Conservation (phyloP, 768 basidiomycete genomes). For the Podaxis mareebaensis region DNA sequence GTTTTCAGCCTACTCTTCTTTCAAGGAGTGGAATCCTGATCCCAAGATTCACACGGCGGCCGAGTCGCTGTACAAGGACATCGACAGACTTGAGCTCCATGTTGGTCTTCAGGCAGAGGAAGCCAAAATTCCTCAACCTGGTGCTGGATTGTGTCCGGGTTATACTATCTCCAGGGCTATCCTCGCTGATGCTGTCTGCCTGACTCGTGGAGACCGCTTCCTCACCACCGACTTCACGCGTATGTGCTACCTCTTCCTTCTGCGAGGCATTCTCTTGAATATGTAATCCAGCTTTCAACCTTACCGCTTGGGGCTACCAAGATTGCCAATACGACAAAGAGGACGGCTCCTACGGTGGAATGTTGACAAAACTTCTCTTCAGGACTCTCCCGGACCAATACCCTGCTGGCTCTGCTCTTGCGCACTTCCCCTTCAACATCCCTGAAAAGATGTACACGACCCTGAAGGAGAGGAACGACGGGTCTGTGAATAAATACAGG, state of each 20-base stretch:
- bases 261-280: not conserved
- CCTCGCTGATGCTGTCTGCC: constrained; percentile 72
- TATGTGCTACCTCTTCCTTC: constrained; percentile 32
- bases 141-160: constrained; percentile 79
- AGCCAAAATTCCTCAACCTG: constrained; percentile 60
- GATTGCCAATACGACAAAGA: constrained; percentile 63
- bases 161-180: constrained; percentile 88
- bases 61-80: constrained; percentile 62
- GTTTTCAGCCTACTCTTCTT: constrained; percentile 53
- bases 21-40: constrained; percentile 75
- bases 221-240: constrained; percentile 77
- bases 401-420: constrained; percentile 63
- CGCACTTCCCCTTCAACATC: constrained; percentile 79
- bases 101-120: constrained; percentile 77
- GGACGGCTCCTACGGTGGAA: constrained; percentile 76
- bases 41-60: constrained; percentile 60
- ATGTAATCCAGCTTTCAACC: constrained; percentile 54
- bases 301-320: constrained; percentile 79
- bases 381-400: constrained; percentile 71
- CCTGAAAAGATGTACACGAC: constrained; percentile 49
- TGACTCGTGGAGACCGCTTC: constrained; percentile 80
- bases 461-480: constrained; percentile 33
- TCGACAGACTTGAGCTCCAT: constrained; percentile 80
- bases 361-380: constrained; percentile 74
- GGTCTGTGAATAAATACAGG: constrained; percentile 46